Base-by-base conservation (phyloP, 345 rosid species). In the Theobroma cacao region DNA sequence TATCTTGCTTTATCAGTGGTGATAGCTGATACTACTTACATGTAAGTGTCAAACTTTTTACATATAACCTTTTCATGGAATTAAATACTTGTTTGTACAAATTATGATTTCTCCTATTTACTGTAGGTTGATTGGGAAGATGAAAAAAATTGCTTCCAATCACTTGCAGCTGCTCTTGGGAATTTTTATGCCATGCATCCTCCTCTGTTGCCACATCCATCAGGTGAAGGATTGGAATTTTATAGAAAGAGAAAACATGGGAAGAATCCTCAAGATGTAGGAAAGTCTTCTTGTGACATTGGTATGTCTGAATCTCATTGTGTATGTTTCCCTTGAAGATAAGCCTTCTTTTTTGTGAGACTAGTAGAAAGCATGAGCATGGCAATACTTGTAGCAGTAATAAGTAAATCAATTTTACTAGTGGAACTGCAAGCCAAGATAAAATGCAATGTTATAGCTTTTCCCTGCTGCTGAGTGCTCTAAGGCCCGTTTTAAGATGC, bases 121-220 rank as follows among this genome's bases (percentile, higher is more conserved):
- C 64, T 79, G 56, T 80, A 95, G 98, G 91, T 96, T 86, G 93
- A 91, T 30, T 95, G 98, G 97, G 98, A 90, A 64, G 88, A 88
- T 67, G 99, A 96, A 84, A 91, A 88, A 85, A 84, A 64, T 77
- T 95, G 99, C 83, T 85, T 95, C 68, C 97, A 95, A 82, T 75
- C 88, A 81, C 83, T 95, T 82, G 91, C 97, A n/a, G 98, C 97
- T 34, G 97, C 94, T 77, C 82, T 95, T 45, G 99, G 94, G 52
- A 92, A 92, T 66, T 95, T 95, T 82, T 95, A 92, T 79, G 96
- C 97, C 38, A 82, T 95, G 97, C 93, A 89, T 85, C 95, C 95
- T 69, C 98, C 97, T 77, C 83, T 95, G 53, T 75, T 95, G 84
- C 99, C 99, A 75, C 89, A 90, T 56, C 98, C 98, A 63, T 86